These are phyloP conservation scores for Aspergillus bombycis DNA, from an alignment of 2,329 filamentous ascomycete species.

Conservation along the genomic window DNA sequence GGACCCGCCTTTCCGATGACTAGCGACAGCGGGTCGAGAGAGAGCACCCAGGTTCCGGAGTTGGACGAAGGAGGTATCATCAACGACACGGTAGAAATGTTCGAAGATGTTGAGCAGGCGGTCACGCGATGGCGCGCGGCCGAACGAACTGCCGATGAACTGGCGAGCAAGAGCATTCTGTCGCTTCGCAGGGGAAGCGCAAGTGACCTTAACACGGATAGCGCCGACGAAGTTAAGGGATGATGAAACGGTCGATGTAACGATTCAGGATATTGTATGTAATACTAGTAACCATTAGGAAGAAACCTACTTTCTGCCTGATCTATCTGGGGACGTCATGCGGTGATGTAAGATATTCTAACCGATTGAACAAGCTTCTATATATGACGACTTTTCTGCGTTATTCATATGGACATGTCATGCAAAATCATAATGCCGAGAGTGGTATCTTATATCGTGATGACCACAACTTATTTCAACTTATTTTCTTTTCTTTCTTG, in stretches of 20 bases:
- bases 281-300: conserved; percentile 16
- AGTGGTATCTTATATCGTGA: not conserved
- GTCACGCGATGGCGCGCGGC: conserved; percentile 76
- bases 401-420: not conserved
- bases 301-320: not conserved
- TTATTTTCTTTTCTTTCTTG: not conserved
- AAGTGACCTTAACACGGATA: conserved; percentile 42
- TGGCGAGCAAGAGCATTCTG: conserved; percentile 41
- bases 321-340: not conserved
- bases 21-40: conserved; percentile 43
- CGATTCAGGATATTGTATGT: conserved; percentile 25
- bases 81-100: conserved; percentile 87
- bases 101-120: conserved; percentile 78
- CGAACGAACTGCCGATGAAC: conserved; percentile 54
- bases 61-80: conserved; percentile 84
- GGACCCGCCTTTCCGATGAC: conserved; percentile 62
- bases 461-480: not conserved
- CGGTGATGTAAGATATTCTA: not conserved
- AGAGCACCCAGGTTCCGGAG: conserved; percentile 60
- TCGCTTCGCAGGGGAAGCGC: conserved; percentile 40
- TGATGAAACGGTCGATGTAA: conserved; percentile 26
- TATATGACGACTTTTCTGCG: not conserved
- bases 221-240: conserved; percentile 39
- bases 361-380: not conserved
- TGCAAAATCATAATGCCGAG: not conserved